phyloP scores from a whole-genome alignment of 202 grass and related monocot species.

The Zoysia matrella region DNA sequence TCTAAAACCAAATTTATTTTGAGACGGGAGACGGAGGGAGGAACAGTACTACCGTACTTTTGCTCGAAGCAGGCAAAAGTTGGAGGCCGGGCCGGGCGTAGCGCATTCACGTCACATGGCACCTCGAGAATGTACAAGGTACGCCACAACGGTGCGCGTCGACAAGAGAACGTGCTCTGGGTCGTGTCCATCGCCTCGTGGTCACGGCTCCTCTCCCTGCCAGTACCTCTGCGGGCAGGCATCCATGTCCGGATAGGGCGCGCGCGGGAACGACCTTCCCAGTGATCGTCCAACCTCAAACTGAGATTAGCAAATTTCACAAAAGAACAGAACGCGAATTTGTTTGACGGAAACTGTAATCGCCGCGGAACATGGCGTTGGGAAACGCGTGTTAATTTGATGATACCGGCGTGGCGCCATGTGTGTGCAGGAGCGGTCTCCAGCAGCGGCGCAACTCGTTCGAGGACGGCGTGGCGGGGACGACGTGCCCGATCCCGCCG shows the following conservation, averaged over 20 bases:
- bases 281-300: too few species aligned
- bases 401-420: too few species aligned
- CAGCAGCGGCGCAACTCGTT: constrained; percentile 92
- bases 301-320: background rate
- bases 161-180: background rate
- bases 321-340: background rate
- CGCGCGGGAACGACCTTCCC: too few species aligned
- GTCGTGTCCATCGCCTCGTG: background rate
- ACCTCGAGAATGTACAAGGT: background rate
- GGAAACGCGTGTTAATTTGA: too few species aligned
- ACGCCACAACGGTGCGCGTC: background rate
- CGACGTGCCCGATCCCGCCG: constrained; percentile 91
- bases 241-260: background rate
- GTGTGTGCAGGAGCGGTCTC: constrained; percentile 69
- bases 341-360: background rate
- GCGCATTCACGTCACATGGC: background rate
- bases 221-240: background rate
- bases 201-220: background rate
- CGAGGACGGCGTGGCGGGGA: constrained; percentile 84
- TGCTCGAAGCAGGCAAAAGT: background rate
- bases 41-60: background rate
- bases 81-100: background rate
- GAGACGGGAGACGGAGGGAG: too few species aligned
- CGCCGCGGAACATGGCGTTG: too few species aligned
- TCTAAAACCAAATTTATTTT: too few species aligned